Evolutionary conservation across 495 filamentous ascomycete species (phyloP).

Genomic region (Collariella sp.): DNA sequence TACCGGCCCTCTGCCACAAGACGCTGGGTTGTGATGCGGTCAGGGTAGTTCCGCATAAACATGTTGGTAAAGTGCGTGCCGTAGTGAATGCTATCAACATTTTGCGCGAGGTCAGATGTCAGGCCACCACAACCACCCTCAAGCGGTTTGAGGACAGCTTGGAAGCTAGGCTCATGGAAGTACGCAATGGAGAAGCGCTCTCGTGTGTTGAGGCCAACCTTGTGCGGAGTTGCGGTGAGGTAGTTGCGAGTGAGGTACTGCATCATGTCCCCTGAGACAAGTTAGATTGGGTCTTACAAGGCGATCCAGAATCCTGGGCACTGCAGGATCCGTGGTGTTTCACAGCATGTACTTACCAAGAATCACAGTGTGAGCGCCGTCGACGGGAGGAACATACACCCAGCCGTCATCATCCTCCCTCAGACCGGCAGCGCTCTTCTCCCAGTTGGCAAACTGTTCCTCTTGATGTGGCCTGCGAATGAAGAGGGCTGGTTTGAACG

Average conservation of each 20-base stretch:
- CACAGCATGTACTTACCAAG: slow-evolving; percentile 26
- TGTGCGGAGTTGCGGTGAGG: slow-evolving; percentile 38
- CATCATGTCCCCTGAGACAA: slow-evolving; percentile 37
- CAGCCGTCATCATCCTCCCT: slow-evolving; percentile 35
- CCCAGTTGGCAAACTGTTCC: slow-evolving; percentile 38
- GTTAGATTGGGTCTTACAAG: not conserved
- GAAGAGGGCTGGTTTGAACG: slow-evolving; percentile 28
- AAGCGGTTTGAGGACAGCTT: slow-evolving; percentile 34
- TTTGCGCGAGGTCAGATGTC: not conserved
- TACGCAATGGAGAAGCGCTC: slow-evolving; percentile 38
- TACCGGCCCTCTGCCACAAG: slow-evolving; percentile 27
- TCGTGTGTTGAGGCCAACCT: slow-evolving; percentile 38
- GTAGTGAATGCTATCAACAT: slow-evolving; percentile 33
- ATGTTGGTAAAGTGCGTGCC: slow-evolving; percentile 44
- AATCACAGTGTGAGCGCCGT: slow-evolving; percentile 35
- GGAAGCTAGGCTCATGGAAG: slow-evolving; percentile 42
- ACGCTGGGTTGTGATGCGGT: slow-evolving; percentile 35
- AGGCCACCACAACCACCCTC: slow-evolving; percentile 18
- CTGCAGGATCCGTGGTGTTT: too few species aligned
- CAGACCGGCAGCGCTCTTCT: slow-evolving; percentile 35
- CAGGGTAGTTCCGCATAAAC: slow-evolving; percentile 41
- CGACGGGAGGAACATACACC: slow-evolving; percentile 36
- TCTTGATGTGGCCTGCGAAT: slow-evolving; percentile 30
- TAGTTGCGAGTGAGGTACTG: slow-evolving; percentile 36
- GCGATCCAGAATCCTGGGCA: too few species aligned